These are phyloP conservation scores for Lipomyces spencermartinsiae DNA, from an alignment of 805 yeast species.

Conservation along the genomic window DNA sequence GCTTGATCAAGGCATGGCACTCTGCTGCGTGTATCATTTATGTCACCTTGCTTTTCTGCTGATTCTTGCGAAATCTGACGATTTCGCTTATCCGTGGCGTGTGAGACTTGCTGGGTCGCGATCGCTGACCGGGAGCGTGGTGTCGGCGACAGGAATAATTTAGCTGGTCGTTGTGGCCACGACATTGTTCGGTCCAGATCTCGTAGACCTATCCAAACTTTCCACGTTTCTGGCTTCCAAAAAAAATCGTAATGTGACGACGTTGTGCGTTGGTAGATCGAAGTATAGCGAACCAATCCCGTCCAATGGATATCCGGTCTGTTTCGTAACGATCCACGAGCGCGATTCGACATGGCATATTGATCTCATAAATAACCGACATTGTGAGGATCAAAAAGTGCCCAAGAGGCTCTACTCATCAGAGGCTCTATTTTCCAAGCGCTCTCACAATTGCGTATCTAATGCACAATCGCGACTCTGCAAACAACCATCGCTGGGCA, in stretches of 20 bases:
- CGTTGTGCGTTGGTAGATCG: not conserved
- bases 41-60: not conserved
- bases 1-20: not conserved
- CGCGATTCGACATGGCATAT: no score
- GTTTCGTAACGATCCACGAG: no score
- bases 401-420: no score
- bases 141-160: not conserved
- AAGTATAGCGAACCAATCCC: no score
- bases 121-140: not conserved
- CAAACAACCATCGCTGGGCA: no score
- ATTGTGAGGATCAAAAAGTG: no score
- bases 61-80: not conserved
- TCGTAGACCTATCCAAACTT: not conserved
- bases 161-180: not conserved
- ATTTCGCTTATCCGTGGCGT: not conserved
- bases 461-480: no score
- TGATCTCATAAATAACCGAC: no score
- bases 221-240: not conserved
- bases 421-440: no score
- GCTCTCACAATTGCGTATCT: no score
- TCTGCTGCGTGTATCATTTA: not conserved
- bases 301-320: no score
- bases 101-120: not conserved
- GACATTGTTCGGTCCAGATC: not conserved
- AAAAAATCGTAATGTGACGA: not conserved